Evolutionary conservation across 116 monocot genomes (phyloP), one percentile per base, ranked within the genome.

Genomic region (Papilionanthe hybrid): DNA sequence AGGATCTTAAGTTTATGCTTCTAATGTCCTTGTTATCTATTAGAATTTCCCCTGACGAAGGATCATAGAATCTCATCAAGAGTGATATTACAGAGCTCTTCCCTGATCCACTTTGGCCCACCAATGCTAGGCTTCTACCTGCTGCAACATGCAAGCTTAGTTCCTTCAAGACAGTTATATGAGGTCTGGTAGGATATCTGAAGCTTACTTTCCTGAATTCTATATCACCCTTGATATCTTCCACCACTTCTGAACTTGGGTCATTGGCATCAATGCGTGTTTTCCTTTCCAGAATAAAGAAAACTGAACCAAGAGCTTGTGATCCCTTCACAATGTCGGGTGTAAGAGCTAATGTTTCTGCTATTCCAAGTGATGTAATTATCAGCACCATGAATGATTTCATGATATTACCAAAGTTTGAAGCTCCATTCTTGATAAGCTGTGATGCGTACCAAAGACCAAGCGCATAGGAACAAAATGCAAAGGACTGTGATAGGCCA

Each of bases 11-110:
- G 66, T 85, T 88, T 32, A 88, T 47, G 29, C 45, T 58, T 79
- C 77, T 82, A 27, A 88, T 82, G 77, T 88, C 80, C 72, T 42
- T 82, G 4, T 76, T 76, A 28, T 86, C 86, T 37, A 86, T 53
- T 47, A 86, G 71, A 71, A 86, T 75, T 77, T 42, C 44, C 8
- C 86, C 86, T 2, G 72, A 30, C 23, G 47, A 66, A 28, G 83
- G 86, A 57, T 86, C 86, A 58, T 86, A 86, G 66, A 86, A 86
- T 74, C 86, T 86, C 86, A 83, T 83, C 19, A 86, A 29, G 18
- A 86, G 83, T 76, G 86, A 66, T 72, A 86, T 83, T 50, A 86
- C 42, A 17, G 83, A 79, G 77, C 86, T 86, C 73, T 86, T 86
- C 53, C 86, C 86, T 32, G 86, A 86, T 43, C 86, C 86, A 55